Conservation (phyloP, 129 eudicot genomes). For the Kitagawia praeruptora region DNA sequence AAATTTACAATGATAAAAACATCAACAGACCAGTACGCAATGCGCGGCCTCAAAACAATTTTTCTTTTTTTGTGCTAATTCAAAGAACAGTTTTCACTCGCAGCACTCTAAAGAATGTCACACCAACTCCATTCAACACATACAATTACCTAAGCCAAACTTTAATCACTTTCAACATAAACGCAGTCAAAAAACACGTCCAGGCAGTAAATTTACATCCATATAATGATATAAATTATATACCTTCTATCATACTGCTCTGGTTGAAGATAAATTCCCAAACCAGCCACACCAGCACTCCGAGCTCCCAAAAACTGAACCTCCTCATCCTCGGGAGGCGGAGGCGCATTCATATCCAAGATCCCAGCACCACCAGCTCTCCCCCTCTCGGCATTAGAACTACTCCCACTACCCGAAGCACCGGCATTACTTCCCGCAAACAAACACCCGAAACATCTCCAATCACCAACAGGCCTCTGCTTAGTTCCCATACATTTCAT, state of each 20-base stretch:
- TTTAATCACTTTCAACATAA: not conserved
- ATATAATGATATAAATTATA: not conserved
- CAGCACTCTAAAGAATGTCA: not conserved
- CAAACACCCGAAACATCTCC: conserved; percentile 47
- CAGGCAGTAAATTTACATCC: not conserved
- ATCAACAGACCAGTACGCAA: not conserved
- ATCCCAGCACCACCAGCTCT: conserved; percentile 22
- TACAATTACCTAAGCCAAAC: not conserved
- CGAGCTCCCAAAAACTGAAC: not conserved
- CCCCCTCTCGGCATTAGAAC: conserved; percentile 4
- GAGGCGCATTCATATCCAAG: conserved; percentile 44
- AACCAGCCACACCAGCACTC: not conserved
- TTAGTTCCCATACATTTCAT: conserved; percentile 29
- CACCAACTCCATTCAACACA: not conserved
- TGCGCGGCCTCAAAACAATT: no score
- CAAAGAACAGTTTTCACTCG: not conserved
- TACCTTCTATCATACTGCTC: conserved; percentile 3
- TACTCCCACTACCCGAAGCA: not conserved
- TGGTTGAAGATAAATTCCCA: not conserved
- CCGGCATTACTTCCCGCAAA: conserved; percentile 14
- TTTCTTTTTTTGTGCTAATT: not conserved
- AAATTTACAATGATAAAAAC: not conserved
- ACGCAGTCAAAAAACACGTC: not conserved
- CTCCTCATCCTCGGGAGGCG: conserved; percentile 31
- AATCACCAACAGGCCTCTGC: conserved; percentile 17